Conservation (phyloP, 2,329 filamentous ascomycete species). For the Colletotrichum euphorbiae region DNA sequence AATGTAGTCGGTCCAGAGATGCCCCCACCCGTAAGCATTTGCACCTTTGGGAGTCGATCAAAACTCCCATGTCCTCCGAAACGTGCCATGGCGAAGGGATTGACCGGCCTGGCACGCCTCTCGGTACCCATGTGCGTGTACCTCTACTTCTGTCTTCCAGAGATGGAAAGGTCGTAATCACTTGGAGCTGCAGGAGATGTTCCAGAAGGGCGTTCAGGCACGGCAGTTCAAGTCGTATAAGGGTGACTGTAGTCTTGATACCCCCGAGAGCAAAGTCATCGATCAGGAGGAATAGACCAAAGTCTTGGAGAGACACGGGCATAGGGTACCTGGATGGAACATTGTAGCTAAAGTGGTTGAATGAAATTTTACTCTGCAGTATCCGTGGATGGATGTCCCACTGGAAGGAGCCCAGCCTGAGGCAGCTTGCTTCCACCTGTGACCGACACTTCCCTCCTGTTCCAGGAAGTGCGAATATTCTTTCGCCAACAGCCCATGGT, state of each 20-base stretch:
- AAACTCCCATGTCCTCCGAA: slow-evolving; percentile 13
- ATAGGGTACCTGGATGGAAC: neutral
- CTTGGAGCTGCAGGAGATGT: slow-evolving; percentile 38
- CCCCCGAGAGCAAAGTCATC: neutral
- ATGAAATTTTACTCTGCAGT: no score
- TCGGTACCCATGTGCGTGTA: slow-evolving; percentile 45
- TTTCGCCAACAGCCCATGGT: slow-evolving; percentile 10
- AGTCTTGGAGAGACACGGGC: neutral
- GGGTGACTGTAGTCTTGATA: slow-evolving; percentile 15
- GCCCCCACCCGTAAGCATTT: slow-evolving; percentile 11
- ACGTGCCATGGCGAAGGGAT: slow-evolving; percentile 16
- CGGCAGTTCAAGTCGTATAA: slow-evolving; percentile 33
- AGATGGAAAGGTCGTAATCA: slow-evolving; percentile 39
- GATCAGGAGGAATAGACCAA: neutral
- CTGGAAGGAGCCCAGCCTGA: neutral
- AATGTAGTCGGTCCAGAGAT: slow-evolving; percentile 6
- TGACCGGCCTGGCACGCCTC: slow-evolving; percentile 10
- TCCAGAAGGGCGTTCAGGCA: slow-evolving; percentile 26
- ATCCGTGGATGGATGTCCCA: neutral
- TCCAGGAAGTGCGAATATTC: neutral
- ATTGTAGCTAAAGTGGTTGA: neutral
- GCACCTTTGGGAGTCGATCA: slow-evolving; percentile 19
- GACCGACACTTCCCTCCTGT: neutral
- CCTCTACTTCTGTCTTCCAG: slow-evolving; percentile 34
- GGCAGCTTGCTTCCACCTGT: neutral